These are phyloP conservation scores for Rhytidhysteron rufulum DNA, from an alignment of 2,329 filamentous ascomycete genomes.

Conservation along the genomic window DNA sequence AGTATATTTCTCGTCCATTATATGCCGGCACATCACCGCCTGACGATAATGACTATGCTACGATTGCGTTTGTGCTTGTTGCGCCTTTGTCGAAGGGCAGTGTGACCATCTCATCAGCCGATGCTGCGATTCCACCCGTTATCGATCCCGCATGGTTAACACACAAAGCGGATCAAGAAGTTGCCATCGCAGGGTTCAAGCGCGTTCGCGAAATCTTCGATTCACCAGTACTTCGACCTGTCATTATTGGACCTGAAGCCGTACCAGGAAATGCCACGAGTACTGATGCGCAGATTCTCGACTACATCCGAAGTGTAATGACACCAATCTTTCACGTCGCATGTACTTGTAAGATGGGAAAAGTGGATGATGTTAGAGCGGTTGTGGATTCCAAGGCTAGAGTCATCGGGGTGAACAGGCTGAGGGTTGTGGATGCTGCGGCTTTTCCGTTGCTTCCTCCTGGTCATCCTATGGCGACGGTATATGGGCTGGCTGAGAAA, in stretches of 20 bases:
- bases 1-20: slow-evolving; percentile 6
- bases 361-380: slow-evolving; percentile 23
- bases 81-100: slow-evolving; percentile 20
- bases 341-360: slow-evolving; percentile 28
- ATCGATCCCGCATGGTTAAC: slow-evolving; percentile 10
- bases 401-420: slow-evolving; percentile 28
- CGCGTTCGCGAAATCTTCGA: slow-evolving; percentile 3
- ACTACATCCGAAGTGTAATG: background rate
- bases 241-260: slow-evolving; percentile 1
- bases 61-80: slow-evolving; percentile 19
- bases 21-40: slow-evolving; percentile 11
- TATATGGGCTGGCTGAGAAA: slow-evolving; percentile 28
- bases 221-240: background rate
- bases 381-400: slow-evolving; percentile 31
- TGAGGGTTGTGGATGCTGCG: slow-evolving; percentile 34
- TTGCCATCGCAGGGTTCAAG: slow-evolving; percentile 6
- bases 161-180: slow-evolving; percentile 7
- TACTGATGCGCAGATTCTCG: slow-evolving; percentile 3
- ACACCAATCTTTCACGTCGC: background rate
- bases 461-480: slow-evolving; percentile 27
- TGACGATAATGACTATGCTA: slow-evolving; percentile 19
- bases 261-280: background rate
- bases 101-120: slow-evolving; percentile 7
- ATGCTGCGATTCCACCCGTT: slow-evolving; percentile 6
- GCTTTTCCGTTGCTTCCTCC: slow-evolving; percentile 32